Base-by-base conservation (phyloP, 2,329 filamentous ascomycete species). In the Colletotrichum eremochloae region DNA sequence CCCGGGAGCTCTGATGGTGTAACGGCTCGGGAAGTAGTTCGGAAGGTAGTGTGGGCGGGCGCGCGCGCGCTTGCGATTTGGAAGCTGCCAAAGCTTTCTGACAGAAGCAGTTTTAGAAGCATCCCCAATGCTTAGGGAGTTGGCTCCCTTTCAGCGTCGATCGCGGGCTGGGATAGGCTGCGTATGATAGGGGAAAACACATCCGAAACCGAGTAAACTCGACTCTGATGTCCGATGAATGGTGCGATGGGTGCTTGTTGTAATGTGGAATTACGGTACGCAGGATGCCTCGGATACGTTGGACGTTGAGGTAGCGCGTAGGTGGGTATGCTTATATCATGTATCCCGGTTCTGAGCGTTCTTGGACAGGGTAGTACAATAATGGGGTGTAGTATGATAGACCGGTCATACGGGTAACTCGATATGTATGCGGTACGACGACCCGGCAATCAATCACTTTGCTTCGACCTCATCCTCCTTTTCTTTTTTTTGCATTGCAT, bases 71-170 rank as follows among this genome's bases (percentile, higher is more conserved):
- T 65, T 67, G 61, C 71, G 61, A 73, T 66, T 70, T 71, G 67
- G 62, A 71, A 73, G 71, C 67, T 71, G 71, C 71, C 71, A 71
- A 66, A 73, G 67, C 48, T 67, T 70, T 70, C 71, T 73, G 67
- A 73, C 71, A 67, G 71, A 71, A 66, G 61, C 67, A 65, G 71
- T 73, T 73, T 73, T 66, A 71, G 60, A 73, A 73, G 56, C 67
- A 63, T 50, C 29, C 44, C 66, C 46, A n/a, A 71, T 42, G 44
- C 62, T 18, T 52, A 38, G 33, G 33, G 44, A 12, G n/a, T n/a
- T 50, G 3, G 20, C 9, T 38, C 33, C 29, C 44, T 50, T 11
- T 33, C 60, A 52, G 20, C 50, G n/a, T 24, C n/a, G 24, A 63
- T 38, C 11, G 46, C 18, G 14, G 24, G n/a, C 63, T 36, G 48